Evolutionary conservation across 177 flowering plant species (phyloP), one percentile per base, ranked within the genome.

Genomic region (Vitis hybrid): DNA sequence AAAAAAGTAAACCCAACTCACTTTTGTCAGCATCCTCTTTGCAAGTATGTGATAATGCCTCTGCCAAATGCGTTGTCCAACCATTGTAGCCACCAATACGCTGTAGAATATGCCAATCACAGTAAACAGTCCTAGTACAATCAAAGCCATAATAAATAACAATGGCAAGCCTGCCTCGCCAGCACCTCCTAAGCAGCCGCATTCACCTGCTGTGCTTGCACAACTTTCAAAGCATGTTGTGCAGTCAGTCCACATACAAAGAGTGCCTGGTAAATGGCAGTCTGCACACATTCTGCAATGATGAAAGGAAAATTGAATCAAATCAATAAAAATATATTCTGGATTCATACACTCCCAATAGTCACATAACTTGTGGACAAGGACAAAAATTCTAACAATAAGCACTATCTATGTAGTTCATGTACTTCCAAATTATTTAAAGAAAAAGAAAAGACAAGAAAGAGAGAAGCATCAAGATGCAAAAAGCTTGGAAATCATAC

Each of bases 231-330:
- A 87, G 82, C 99, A 91, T 21, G 98, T 77, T 18, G 97, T 88
- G 80, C 99, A 95, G 73, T 95, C 99, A n/a, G 97, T 91, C 99
- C 97, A 95, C 89, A 95, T 83, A 72, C 99, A 95, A 50, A 95
- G 91, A 49, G 99, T 93, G 56, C 99, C 98, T 18, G 99, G 97
- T 64, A 95, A 85, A 75, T 93, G 98, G 79, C 98, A 91, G 77
- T 95, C 98, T n/a, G 99, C 93, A 81, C 99, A 93, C 64, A 92
- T 72, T 70, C 99, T 95, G 89, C 86, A 85, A 67, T 60, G 68
- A 62, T 23, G 72, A 10, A 72, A 68, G 2, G 18, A n/a, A 73
- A 73, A 13, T 1, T n/a, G 17, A 56, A 40, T 7, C 5, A 40
- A 40, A 40, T 40, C 45, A 40, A 40, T 40, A 5, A 40, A 40